Base-by-base conservation (phyloP, 1,284 basidiomycete species). In the Trichosporon sp. region DNA sequence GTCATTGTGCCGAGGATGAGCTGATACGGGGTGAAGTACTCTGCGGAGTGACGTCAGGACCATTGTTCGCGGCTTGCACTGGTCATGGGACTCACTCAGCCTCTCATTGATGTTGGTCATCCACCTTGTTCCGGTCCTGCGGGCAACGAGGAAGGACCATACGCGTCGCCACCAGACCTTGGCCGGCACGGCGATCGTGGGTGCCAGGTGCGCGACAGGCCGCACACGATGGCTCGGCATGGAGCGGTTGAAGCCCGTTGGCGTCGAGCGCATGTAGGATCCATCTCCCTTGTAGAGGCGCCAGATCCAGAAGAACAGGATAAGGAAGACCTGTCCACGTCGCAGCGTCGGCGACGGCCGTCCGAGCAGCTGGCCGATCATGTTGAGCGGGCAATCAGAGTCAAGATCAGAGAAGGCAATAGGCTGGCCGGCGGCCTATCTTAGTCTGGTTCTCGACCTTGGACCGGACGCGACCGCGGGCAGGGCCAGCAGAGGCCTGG, bases 1-100 rank as follows among this genome's bases (percentile, higher is more conserved):
- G 95, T 96, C 70, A 97, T 85, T 2, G 92, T 92, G 75, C 89
- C 92, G 70, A 94, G 88, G 68, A 98, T 88, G 76, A 98, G 88
- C 81, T 99, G 96, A 91, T 95, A 99, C 21, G 96, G 96, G 0
- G 94, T 92, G 85, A 94, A 97, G 32, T 90, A 89, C 78, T 88
- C 93, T 96, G 76, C 64, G 56, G 37, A 19, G 65, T 69, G 65
- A 70, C 43, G 32, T 73, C 65, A 74, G 70, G 35, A 14, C 21
- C 59, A n/a, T 35, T 35, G 26, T 32, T 70, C 32, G 37, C 16
- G 37, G 56, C 43, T 16, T 16, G 19, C 16, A 43, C 10, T 14
- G 21, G 31, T 32, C 31, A 26, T 14, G 43, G 38, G 7, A 79
- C 83, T 75, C 71, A 84, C 84, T 78, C 40, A 85, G 69, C 35